phyloP scores from a whole-genome alignment of 192 early-diverging fungal species.

The Coemansia javaensis region DNA sequence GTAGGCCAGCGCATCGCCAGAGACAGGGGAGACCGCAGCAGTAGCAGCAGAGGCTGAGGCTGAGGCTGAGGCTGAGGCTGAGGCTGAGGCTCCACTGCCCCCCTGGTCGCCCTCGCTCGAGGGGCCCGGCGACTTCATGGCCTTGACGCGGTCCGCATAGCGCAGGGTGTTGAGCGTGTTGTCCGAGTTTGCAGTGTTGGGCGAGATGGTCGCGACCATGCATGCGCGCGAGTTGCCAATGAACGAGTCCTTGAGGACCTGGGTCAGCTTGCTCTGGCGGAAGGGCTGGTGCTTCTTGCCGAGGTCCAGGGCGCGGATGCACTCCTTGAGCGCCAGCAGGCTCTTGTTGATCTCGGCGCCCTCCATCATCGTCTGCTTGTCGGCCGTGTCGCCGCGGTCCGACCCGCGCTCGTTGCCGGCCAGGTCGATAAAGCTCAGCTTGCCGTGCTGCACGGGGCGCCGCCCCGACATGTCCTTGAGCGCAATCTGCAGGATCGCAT shows the following conservation, averaged over 20 bases:
- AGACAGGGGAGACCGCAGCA: too few relatives aligned
- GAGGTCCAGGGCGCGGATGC: constrained; percentile 94
- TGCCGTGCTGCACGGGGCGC: constrained; percentile 64
- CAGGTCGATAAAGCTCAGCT: constrained; percentile 96
- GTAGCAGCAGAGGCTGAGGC: too few relatives aligned
- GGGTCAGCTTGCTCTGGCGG: constrained; percentile 95
- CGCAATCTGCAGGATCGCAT: constrained; percentile 93
- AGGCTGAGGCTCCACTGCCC: too few relatives aligned
- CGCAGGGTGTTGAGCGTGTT: constrained; percentile 95
- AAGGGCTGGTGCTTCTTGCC: constrained; percentile 96
- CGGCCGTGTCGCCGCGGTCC: constrained; percentile 84
- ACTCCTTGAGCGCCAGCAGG: constrained; percentile 94
- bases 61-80: too few relatives aligned
- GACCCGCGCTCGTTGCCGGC: constrained; percentile 98
- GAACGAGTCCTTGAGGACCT: constrained; percentile 96
- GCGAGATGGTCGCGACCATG: constrained; percentile 98
- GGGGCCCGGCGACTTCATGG: constrained; percentile 32
- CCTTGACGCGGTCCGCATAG: constrained; percentile 83
- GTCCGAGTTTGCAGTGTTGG: constrained; percentile 91
- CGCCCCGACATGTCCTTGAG: constrained; percentile 65
- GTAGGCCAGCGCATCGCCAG: too few relatives aligned
- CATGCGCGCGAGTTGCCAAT: constrained; percentile 96
- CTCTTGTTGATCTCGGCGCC: constrained; percentile 99
- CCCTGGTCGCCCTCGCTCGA: constrained; percentile 19
- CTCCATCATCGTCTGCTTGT: constrained; percentile 95